Percentiles rank a stretch among this genome's conserved stretches.
Conservation (phyloP, 257 asterid species). For the Lycium barbarum region DNA sequence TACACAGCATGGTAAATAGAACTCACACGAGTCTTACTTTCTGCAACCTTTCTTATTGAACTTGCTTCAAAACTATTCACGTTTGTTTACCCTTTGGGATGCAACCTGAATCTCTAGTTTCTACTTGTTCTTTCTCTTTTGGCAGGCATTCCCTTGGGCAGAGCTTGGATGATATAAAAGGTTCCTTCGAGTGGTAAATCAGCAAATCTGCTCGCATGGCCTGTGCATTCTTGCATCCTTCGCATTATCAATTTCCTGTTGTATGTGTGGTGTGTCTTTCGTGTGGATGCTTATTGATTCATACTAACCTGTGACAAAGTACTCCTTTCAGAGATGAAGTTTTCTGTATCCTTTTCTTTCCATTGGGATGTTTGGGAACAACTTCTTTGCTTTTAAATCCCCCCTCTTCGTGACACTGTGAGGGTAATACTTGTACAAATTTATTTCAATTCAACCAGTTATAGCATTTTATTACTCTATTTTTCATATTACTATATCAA, state of each 20-base stretch:
- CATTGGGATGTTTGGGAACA: background rate
- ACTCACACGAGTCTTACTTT: background rate
- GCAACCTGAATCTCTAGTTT: conserved; percentile 9
- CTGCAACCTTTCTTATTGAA: conserved; percentile 13
- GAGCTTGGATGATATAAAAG: conserved; percentile 79
- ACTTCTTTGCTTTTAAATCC: background rate
- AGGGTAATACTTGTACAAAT: background rate
- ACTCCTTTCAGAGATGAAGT: background rate
- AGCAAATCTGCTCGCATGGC: background rate
- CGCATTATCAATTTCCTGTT: conserved; percentile 4
- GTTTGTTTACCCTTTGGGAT: conserved; percentile 1
- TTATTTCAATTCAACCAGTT: conserved; percentile 2
- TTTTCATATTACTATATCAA: background rate
- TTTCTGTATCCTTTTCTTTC: background rate
- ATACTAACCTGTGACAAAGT: background rate
- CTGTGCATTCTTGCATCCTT: background rate
- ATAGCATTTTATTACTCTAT: background rate
- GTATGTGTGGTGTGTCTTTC: background rate
- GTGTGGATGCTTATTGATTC: conserved; percentile 15
- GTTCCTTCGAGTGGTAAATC: conserved; percentile 50
- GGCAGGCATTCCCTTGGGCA: conserved; percentile 91
- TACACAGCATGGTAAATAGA: background rate
- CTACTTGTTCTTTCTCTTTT: background rate
- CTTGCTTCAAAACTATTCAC: conserved; percentile 1
- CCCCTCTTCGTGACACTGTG: background rate